Conservation (phyloP, 441 rosid genomes). For the Croton setiger region DNA sequence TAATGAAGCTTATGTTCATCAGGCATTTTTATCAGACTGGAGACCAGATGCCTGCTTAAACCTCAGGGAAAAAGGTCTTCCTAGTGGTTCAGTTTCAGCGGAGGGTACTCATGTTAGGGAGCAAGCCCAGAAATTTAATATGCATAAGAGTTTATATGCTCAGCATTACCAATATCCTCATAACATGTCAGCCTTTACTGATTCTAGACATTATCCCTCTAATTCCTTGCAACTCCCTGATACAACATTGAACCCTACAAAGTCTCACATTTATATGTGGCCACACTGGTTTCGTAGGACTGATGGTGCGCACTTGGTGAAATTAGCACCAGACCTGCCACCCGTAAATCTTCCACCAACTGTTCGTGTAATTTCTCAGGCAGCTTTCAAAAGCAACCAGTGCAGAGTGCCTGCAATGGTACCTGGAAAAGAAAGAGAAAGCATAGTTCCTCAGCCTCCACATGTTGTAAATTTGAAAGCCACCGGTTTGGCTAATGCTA, state of each 20-base stretch:
- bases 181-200: conserved; percentile 21
- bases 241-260: conserved; percentile 29
- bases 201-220: conserved; percentile 25
- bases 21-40: conserved; percentile 88
- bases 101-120: conserved; percentile 32
- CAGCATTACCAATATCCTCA: conserved; percentile 27
- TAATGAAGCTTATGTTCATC: conserved; percentile 75
- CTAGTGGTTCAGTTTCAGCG: conserved; percentile 21
- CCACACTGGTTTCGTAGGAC: conserved; percentile 47
- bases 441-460: conserved; percentile 34
- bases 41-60: conserved; percentile 50
- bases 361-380: conserved; percentile 77
- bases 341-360: conserved; percentile 93
- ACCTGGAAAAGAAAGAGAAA: conserved; percentile 32
- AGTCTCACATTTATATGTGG: conserved; percentile 39
- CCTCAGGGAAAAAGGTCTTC: conserved; percentile 34
- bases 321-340: conserved; percentile 92
- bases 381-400: conserved; percentile 52
- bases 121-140: conserved; percentile 31
- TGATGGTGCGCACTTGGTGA: conserved; percentile 57
- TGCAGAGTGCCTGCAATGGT: conserved; percentile 36
- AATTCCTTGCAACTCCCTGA: conserved; percentile 24
- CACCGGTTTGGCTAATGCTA: conserved; percentile 20
- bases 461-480: conserved; percentile 26
- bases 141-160: conserved; percentile 35